Conservation (phyloP, 345 rosid genomes). For the Reutealis trisperma region DNA sequence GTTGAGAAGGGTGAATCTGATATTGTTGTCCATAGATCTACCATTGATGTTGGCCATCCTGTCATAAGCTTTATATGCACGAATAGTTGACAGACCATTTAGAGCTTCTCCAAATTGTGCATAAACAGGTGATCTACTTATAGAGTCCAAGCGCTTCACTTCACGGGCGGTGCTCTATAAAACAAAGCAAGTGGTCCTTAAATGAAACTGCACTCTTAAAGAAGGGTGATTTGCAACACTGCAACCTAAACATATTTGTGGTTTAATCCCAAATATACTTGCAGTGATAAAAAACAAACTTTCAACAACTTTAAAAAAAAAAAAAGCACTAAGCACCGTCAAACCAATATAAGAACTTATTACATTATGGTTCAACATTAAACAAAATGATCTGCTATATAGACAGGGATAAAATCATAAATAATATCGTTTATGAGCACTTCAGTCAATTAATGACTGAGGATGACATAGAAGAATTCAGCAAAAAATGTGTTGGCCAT, state of each 20-base stretch:
- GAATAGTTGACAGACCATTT: constrained; percentile 87
- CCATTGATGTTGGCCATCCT: constrained; percentile 95
- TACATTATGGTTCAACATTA: background rate
- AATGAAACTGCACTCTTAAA: constrained; percentile 9
- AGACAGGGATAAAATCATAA: background rate
- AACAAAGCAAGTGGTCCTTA: constrained; percentile 20
- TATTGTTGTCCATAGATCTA: constrained; percentile 88
- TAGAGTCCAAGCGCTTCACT: constrained; percentile 91
- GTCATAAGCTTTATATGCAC: constrained; percentile 96
- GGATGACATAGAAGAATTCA: background rate
- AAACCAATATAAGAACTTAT: background rate
- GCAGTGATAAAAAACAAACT: background rate
- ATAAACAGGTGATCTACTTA: constrained; percentile 94
- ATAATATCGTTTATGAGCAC: background rate
- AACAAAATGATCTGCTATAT: background rate
- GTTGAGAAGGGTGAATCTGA: constrained; percentile 85
- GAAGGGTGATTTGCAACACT: background rate
- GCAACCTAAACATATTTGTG: background rate
- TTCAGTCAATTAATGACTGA: background rate
- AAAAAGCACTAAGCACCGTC: background rate
- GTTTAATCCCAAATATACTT: background rate
- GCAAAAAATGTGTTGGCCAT: background rate
- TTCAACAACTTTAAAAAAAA: background rate
- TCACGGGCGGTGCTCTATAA: constrained; percentile 94
- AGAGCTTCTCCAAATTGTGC: constrained; percentile 99